A percentile compares a stretch with the other conserved stretches of the same genome.
Evolutionary conservation across 148 eudicot species (phyloP).

Genomic region (Vaccinium macrocarpon): DNA sequence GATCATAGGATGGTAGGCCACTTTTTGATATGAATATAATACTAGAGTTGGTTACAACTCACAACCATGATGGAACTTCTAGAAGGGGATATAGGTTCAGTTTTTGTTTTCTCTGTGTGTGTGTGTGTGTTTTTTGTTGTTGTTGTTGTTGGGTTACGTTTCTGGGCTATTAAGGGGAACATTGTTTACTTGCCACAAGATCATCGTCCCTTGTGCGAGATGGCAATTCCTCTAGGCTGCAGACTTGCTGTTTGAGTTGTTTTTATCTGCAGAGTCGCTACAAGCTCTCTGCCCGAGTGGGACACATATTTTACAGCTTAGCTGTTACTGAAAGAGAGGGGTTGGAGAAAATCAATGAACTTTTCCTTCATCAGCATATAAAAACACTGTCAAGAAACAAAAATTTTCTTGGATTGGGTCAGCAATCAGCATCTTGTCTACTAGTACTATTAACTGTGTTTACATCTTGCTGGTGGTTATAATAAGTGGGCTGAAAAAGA

Average conservation of each 20-base stretch:
- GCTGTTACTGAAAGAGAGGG: not conserved
- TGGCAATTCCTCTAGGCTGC: not conserved
- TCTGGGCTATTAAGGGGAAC: not conserved
- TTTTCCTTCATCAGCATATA: conserved; percentile 8
- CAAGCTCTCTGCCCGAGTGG: not conserved
- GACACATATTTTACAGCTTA: not conserved
- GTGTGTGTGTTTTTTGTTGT: not conserved
- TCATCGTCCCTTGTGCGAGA: not conserved
- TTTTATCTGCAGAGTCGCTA: not conserved
- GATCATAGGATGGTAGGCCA: conserved; percentile 16
- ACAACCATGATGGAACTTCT: not conserved
- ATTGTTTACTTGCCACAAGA: not conserved
- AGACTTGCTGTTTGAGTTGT: not conserved
- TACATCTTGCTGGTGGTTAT: not conserved
- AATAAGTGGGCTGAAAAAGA: not conserved
- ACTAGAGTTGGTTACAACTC: not conserved
- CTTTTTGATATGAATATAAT: not conserved
- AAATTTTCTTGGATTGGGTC: not conserved
- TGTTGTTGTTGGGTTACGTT: not conserved
- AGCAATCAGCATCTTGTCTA: not conserved
- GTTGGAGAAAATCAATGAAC: not conserved
- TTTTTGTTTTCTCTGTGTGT: not conserved
- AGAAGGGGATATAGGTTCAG: not conserved
- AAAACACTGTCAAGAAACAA: not conserved
- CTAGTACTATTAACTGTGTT: not conserved